phyloP scores from a whole-genome alignment of 1,139 yeast genomes.

The Yamadazyma blattariae region DNA sequence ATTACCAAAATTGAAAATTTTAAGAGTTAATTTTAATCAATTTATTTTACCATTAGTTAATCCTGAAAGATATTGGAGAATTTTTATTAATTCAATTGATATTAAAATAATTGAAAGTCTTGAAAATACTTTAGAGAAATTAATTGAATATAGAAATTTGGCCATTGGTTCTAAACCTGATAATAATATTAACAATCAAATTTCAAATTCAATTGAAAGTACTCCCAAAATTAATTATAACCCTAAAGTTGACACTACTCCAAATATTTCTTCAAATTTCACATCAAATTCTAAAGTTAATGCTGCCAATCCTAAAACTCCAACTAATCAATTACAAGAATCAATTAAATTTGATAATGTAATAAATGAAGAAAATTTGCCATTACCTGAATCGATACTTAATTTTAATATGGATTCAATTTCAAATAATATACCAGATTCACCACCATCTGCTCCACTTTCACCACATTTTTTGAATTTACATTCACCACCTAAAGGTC shows the following conservation, averaged over 20 bases:
- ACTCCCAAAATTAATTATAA: no score
- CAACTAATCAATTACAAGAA: background rate
- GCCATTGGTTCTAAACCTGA: constrained; percentile 14
- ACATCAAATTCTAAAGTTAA: no score
- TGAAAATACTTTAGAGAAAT: constrained; percentile 34
- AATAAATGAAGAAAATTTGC: background rate
- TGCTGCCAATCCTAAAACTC: no score
- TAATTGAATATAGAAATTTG: constrained; percentile 48
- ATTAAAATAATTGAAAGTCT: constrained; percentile 27
- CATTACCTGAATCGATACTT: constrained; percentile 3
- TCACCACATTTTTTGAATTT: constrained; percentile 29
- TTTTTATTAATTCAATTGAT: constrained; percentile 44
- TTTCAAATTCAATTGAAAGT: no score
- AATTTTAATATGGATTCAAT: constrained; percentile 14
- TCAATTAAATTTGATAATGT: no score
- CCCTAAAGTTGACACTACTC: no score
- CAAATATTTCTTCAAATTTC: no score
- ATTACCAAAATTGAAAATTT: constrained; percentile 55
- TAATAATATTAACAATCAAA: no score
- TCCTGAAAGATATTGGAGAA: constrained; percentile 73
- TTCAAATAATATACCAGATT: constrained; percentile 34
- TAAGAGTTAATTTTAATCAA: constrained; percentile 51
- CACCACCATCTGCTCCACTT: constrained; percentile 47
- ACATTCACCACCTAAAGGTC: background rate
- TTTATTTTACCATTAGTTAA: constrained; percentile 65